Base-by-base conservation (phyloP, 768 basidiomycete species). In the Tubosaeta sp. region DNA sequence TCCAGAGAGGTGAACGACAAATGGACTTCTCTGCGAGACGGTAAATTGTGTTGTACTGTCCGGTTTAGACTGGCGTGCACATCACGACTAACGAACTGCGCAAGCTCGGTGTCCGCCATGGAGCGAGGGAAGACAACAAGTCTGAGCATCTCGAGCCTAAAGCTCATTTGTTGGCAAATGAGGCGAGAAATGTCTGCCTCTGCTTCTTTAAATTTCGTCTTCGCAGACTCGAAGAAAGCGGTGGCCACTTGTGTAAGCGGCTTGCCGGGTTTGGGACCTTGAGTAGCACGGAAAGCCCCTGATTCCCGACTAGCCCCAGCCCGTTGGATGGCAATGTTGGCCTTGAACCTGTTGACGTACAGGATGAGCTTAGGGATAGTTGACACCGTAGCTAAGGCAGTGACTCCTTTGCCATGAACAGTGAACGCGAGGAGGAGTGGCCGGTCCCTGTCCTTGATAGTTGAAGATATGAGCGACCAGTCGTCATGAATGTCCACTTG, bases 161-260 rank as follows among this genome's bases (percentile, higher is more conserved):
- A 78, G 56, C 82, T 83, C 78, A 94, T 84, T 52, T 83, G 80
- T 64, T 91, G 88, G 46, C 76, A 73, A 54, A 94, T 81, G 14
- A 79, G 70, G 56, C 85, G 84, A 6, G 79, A 78, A 8, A 87
- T 66, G 1, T 73, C 78, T 9, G 72, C 68, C 52, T 86, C 86
- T 13, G 77, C 75, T 68, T 89, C 88, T 57, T 80, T 84, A 67
- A 91, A 80, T 19, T 83, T 80, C 39, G 73, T 82, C 38, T 83
- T 79, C 26, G 91, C 87, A 0, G 88, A 87, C 50, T 79, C 74
- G 35, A 93, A 67, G 82, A 92, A 88, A 29, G 90, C 88, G 56
- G 88, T 83, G 2, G 91, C 91, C n/a, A 93, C 89, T 12, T 86
- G 82, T 2, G 88, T 89, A 14, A 94, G 72, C 2, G 91, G 84